These are phyloP conservation scores for Crithidia acanthocephali DNA, from an alignment of 208 protist species.

Conservation along the genomic window DNA sequence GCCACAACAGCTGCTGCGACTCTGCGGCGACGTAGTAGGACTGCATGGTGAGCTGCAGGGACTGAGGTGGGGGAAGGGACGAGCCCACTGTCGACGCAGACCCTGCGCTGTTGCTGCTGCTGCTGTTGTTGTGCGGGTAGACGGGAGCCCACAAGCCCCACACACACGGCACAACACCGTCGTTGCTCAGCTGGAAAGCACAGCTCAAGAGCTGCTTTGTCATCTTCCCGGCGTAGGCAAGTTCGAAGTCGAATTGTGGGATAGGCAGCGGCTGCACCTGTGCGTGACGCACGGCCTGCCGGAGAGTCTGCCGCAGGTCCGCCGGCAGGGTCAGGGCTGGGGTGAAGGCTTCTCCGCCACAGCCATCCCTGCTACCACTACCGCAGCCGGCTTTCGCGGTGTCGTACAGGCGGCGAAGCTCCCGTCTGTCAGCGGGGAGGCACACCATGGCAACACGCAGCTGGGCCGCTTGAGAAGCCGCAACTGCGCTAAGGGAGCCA, in stretches of 20 bases:
- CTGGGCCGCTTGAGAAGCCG: constrained; percentile 5
- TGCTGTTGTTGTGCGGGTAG: background rate
- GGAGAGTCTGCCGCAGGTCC: constrained; percentile 20
- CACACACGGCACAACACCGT: constrained; percentile 44
- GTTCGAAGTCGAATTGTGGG: constrained; percentile 34
- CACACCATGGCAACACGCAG: constrained; percentile 37
- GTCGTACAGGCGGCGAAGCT: constrained; percentile 27
- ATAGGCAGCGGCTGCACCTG: constrained; percentile 30
- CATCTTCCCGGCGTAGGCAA: constrained; percentile 1
- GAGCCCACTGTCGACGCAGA: background rate
- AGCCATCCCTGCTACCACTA: constrained; percentile 10
- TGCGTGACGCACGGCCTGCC: constrained; percentile 26
- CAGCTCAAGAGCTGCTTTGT: constrained; percentile 39
- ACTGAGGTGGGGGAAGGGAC: constrained; percentile 11
- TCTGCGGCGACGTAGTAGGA: constrained; percentile 44
- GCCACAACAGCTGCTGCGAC: constrained; percentile 36
- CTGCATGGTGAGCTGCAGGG: constrained; percentile 44
- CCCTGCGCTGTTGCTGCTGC: background rate
- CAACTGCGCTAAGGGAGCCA: background rate
- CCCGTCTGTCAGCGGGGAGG: constrained; percentile 20
- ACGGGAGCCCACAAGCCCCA: constrained; percentile 44
- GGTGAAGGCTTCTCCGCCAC: background rate
- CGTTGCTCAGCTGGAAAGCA: constrained; percentile 53
- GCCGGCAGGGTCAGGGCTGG: constrained; percentile 1
- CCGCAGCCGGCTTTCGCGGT: constrained; percentile 8